Percentiles rank a stretch among this genome's conserved stretches.
These are phyloP conservation scores for Oryza nivara DNA, from an alignment of 176 grass and related monocot genomes.

Conservation along the genomic window DNA sequence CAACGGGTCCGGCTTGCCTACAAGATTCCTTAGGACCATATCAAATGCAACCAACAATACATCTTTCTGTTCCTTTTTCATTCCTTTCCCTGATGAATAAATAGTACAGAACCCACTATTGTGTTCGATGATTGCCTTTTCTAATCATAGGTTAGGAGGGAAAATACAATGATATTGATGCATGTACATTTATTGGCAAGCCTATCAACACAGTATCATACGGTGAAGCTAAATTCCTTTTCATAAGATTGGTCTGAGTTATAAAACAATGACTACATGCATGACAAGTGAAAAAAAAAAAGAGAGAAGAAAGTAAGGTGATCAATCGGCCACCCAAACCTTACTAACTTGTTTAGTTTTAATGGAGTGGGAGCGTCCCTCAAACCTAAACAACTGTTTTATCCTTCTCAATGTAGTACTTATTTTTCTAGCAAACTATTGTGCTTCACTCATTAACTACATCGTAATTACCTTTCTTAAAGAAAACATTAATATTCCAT, in stretches of 20 bases:
- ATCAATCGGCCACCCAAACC: too few species aligned
- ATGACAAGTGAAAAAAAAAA: too few species aligned
- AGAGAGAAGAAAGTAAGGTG: too few species aligned
- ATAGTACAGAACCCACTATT: not conserved
- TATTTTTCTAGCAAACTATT: too few species aligned
- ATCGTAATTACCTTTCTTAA: too few species aligned
- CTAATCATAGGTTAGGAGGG: not conserved
- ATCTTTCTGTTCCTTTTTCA: not conserved
- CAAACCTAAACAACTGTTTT: too few species aligned
- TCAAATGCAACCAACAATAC: not conserved
- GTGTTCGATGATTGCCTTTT: not conserved
- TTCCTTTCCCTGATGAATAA: not conserved
- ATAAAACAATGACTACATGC: too few species aligned
- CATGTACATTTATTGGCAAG: not conserved
- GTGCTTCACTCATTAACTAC: too few species aligned
- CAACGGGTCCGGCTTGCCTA: not conserved
- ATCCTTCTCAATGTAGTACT: too few species aligned
- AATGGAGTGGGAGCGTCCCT: too few species aligned
- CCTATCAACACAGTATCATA: not conserved
- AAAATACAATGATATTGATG: not conserved
- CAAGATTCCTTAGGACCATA: constrained; percentile 12
- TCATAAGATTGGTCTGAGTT: not conserved
- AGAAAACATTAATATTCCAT: too few species aligned
- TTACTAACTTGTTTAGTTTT: too few species aligned
- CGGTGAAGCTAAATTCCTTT: not conserved